These are phyloP conservation scores for Globisporangium radiosum DNA, from an alignment of 352 stramenopile genomes.

Conservation along the genomic window DNA sequence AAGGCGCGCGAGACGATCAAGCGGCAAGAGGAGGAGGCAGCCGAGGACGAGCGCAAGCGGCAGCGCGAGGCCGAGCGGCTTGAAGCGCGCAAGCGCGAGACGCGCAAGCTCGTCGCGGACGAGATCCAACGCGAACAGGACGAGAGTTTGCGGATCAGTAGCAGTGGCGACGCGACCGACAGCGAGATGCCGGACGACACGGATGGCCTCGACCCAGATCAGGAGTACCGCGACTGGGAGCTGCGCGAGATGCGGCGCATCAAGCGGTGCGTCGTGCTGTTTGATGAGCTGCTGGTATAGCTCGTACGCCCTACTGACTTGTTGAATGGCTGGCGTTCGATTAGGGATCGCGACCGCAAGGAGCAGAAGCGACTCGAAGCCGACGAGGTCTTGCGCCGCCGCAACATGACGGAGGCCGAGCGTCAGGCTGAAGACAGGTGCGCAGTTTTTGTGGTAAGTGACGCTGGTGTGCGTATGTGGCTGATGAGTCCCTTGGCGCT, in stretches of 20 bases:
- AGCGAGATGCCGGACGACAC: conserved; percentile 88
- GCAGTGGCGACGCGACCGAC: conserved; percentile 44
- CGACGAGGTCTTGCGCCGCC: conserved; percentile 79
- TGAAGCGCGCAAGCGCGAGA: conserved; percentile 57
- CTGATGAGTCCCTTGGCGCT: neutral
- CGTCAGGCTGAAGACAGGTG: conserved; percentile 87
- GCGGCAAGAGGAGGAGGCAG: conserved; percentile 67
- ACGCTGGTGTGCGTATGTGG: neutral
- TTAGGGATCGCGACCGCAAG: conserved; percentile 76
- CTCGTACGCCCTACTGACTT: no score
- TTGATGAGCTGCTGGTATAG: no score
- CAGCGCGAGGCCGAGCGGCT: conserved; percentile 38
- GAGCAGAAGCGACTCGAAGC: conserved; percentile 78
- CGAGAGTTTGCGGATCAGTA: conserved; percentile 23
- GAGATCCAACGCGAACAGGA: conserved; percentile 68
- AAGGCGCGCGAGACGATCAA: conserved; percentile 81
- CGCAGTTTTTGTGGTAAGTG: conserved; percentile 15
- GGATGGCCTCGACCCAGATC: conserved; percentile 82
- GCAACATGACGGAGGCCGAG: conserved; percentile 96
- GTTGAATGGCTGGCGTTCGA: neutral
- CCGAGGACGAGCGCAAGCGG: conserved; percentile 57
- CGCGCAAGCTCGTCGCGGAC: conserved; percentile 68
- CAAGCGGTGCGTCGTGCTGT: conserved; percentile 48
- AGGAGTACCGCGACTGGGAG: conserved; percentile 92
- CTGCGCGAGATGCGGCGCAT: conserved; percentile 91